Evolutionary conservation across 1,139 yeast species (phyloP), one percentile per base, ranked within the genome.

Genomic region (Sugiyamaella sp.): DNA sequence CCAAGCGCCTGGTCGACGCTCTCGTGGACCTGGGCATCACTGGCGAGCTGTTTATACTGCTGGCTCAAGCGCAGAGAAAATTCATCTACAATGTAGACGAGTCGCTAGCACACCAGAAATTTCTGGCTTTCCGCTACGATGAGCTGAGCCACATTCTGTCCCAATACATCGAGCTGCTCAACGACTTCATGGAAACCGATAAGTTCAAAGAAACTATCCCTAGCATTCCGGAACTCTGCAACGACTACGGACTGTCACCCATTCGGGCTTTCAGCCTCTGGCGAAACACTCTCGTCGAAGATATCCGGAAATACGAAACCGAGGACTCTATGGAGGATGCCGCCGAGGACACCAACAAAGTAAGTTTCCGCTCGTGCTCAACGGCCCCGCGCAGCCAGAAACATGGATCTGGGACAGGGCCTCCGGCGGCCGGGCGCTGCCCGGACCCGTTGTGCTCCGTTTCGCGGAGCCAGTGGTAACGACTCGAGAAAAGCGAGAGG

Each of bases 251-350:
- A 2, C 77, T 90, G 2, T 77, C 82, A 2, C 74, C 84, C 0
- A 77, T 79, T 33, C 86, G 93, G 89, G 85, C 85, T 0, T 89
- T 86, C 70, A 89, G 86, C 57, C 65, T 89, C 1, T 89, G 96
- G 96, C 78, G 97, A 64, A 75, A 77, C 21, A 66, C 67, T 44
- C 66, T 79, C 46, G 65, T 71, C 5, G 66, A 67, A 9, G 66
- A 65, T n/a, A 59, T 72, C 22, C 61, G 71, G 39, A 63, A 63
- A 39, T 61, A 57, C 38, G 53, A 38, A 20, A 29, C 24, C 25
- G 35, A 40, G 19, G 58, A 51, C 21, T 14, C 16, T 4, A 21
- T 37, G 17, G 52, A 45, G 22, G 53, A 57, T 8, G 46, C 49
- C 17, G 57, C 51, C 4, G 46, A 27, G 32, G 53, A 57, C 6